Evolutionary conservation across 768 basidiomycete genomes (phyloP), one percentile per base, ranked within the genome.

Genomic region (Crassisporium funariophilum): DNA sequence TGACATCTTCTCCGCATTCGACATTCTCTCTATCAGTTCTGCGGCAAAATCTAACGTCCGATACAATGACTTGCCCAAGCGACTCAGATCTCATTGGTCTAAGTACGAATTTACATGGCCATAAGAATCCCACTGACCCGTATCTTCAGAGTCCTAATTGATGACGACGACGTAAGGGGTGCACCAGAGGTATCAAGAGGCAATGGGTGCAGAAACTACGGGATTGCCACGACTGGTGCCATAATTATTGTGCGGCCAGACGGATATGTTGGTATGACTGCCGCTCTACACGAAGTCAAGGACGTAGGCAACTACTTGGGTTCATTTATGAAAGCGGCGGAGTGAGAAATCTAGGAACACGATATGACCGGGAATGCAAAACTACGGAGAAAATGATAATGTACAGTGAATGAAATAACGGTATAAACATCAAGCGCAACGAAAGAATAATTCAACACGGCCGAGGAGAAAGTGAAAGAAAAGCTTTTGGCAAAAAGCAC

Each of bases 221-320:
- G 84, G 0, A 72, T 84, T 35, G 62, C 68, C 23, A 51, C 53
- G 5, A 39, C 50, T 1, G 82, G 82, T 13, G 78, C 74, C 8
- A 55, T 82, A 9, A 74, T 82, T 6, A 67, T 82, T 39, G 74
- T 85, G 4, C 72, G 84, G 19, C 83, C 83, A 6, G 84, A 84
- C 54, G 86, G 85, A 12, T 86, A 85, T 46, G 74, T 88, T 22
- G 82, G 80, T 3, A 71, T 69, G 54, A 67, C 87, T 23, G 72
- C 72, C 1, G 76, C 84, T 0, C 62, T 86, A 33, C 58, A 69
- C 21, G 69, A 72, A n/a, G 52, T 71, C 7, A 41, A 57, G 17
- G 57, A 64, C 10, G 36, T 87, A 35, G 64, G 72, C 23, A 16
- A 17, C 1, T 86, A 86, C 55, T 80, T 87, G 29, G 55, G 60